Conservation (phyloP, 129 eudicot genomes). For the Flaveria trinervia region DNA sequence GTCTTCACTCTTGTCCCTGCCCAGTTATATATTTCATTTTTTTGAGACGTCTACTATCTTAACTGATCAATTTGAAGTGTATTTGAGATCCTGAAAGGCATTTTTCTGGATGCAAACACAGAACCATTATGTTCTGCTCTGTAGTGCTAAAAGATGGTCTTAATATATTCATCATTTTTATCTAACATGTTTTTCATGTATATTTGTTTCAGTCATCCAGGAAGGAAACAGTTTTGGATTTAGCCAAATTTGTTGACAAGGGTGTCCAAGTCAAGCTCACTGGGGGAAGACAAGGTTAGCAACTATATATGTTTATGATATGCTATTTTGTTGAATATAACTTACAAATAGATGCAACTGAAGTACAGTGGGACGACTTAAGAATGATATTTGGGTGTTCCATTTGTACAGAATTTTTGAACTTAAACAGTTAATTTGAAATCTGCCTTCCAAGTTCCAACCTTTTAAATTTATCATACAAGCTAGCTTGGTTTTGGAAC, state of each 20-base stretch:
- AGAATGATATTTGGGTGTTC: constrained; percentile 5
- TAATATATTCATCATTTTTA: background rate
- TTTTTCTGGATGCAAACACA: background rate
- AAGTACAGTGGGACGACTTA: background rate
- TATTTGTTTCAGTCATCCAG: constrained; percentile 75
- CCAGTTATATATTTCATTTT: background rate
- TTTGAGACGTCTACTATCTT: background rate
- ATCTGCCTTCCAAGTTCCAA: background rate
- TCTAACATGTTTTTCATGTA: background rate
- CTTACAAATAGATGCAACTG: background rate
- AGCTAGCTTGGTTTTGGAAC: background rate
- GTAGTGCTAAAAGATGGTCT: constrained; percentile 1
- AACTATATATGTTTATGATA: background rate
- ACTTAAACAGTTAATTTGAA: background rate
- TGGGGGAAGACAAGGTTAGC: constrained; percentile 95
- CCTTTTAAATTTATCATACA: background rate
- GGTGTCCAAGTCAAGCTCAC: constrained; percentile 99
- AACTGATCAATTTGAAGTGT: background rate
- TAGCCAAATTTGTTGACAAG: constrained; percentile 97
- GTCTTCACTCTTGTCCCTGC: background rate
- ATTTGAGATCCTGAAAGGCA: background rate
- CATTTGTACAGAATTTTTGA: background rate
- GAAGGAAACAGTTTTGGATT: constrained; percentile 93
- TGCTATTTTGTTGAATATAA: background rate
- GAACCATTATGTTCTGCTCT: background rate